Base-by-base conservation (phyloP, 257 asterid genomes). In the Solanum rostratum region DNA sequence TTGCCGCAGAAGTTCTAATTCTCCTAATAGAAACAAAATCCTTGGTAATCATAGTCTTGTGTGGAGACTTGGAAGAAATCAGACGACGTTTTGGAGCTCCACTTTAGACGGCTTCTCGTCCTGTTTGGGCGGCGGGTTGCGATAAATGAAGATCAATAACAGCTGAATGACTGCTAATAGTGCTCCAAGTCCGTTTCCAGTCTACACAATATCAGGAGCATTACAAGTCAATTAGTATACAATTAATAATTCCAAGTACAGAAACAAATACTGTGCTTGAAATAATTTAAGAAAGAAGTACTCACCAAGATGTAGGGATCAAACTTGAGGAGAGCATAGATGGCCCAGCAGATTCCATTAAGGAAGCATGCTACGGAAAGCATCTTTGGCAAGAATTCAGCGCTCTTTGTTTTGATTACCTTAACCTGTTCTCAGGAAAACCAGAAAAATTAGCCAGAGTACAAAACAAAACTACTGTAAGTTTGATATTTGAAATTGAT, bases 101-200 rank as follows among this genome's bases (percentile, higher is more conserved):
- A 82, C 45, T 4, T 4, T 43, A 19, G 84, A 19, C 16, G 80
- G 66, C 80, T 22, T 85, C 33, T 83, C 16, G 9, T 11, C 78
- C 3, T 10, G 55, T 7, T 22, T 52, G 20, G 69, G 50, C 41
- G 88, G 54, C n/a, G 18, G 65, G 7, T 83, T 70, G 53, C 52
- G 78, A 52, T 85, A 85, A 10, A 59, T 6, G 39, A 8, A 33
- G 3, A 54, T 83, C 14, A 94, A 79, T 2, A 33, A 0, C 2
- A 94, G 92, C 90, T 93, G 97, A 20, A 87, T 3, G 0, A 84
- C 3, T 4, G 91, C 91, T 13, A 91, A 83, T 0, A 88, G 4
- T 27, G 71, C 91, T 85, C 97, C 98, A 66, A 87, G 11, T 19
- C 98, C 97, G 76, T 93, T 94, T 6, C 91, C 91, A 78, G 57